Conservation (phyloP, 208 protist species). For the Leptomonas seymouri region DNA sequence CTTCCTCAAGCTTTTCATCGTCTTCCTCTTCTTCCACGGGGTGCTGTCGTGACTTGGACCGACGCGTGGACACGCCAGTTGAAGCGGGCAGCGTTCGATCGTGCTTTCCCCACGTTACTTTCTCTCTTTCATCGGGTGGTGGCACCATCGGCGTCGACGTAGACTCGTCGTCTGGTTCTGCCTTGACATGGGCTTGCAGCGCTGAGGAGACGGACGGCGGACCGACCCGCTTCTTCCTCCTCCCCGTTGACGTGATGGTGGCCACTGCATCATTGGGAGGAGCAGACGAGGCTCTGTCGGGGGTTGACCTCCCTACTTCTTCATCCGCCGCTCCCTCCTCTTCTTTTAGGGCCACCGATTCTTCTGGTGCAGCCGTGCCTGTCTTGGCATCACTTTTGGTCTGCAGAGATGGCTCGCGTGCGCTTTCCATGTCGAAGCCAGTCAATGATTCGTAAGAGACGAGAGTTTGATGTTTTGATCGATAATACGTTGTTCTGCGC, state of each 20-base stretch:
- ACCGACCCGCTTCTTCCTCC: neutral
- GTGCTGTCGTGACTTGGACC: neutral
- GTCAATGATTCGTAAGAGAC: too few species aligned
- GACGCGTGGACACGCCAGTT: constrained; percentile 12
- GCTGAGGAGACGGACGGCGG: too few species aligned
- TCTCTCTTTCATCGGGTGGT: neutral
- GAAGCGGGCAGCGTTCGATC: constrained; percentile 2
- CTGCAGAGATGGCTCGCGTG: too few species aligned
- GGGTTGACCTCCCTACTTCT: neutral
- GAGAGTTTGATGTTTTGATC: too few species aligned
- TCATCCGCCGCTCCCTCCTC: neutral
- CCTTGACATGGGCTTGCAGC: neutral
- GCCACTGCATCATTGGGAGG: neutral
- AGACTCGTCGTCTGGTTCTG: constrained; percentile 5
- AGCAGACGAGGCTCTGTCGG: neutral
- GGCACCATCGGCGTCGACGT: neutral
- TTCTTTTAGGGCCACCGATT: neutral
- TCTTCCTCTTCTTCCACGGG: neutral
- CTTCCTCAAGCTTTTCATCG: neutral
- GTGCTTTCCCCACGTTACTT: neutral
- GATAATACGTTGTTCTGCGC: too few species aligned
- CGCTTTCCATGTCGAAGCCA: too few species aligned
- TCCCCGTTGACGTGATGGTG: neutral
- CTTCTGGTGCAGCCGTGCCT: too few species aligned
- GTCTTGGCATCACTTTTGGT: too few species aligned